Percentiles rank a stretch among this genome's conserved stretches.
phyloP scores from a whole-genome alignment of 2,329 filamentous ascomycete species.

The Bipolaris victoriae region DNA sequence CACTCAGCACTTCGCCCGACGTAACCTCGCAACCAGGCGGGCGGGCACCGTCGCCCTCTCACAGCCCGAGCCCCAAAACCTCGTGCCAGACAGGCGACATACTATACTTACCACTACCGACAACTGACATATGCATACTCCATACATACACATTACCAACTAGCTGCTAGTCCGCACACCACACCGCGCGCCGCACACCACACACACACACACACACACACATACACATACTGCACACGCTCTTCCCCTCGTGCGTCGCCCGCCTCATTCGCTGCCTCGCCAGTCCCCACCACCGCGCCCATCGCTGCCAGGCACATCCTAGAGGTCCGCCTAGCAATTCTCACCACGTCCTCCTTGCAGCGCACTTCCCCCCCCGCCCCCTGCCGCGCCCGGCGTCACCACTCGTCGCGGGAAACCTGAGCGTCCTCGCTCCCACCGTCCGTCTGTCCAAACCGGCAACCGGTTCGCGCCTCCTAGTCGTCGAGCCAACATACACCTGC shows the following conservation, averaged over 20 bases:
- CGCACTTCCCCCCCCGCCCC: slow-evolving; percentile 11
- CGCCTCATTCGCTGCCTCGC: slow-evolving; percentile 21
- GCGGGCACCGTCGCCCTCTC: slow-evolving; percentile 7
- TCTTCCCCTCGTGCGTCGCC: neutral
- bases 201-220: neutral
- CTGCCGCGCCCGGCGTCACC: slow-evolving; percentile 21
- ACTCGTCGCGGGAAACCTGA: slow-evolving; percentile 25
- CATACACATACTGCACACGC: neutral
- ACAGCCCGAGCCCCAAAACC: neutral
- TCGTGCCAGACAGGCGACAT: too few species aligned
- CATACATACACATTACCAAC: too few species aligned
- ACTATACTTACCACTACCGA: neutral
- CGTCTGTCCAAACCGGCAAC: slow-evolving; percentile 24
- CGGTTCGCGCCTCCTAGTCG: slow-evolving; percentile 20
- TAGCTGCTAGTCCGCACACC: neutral
- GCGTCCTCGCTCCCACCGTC: slow-evolving; percentile 13
- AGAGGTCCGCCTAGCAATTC: slow-evolving; percentile 12
- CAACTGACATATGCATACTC: neutral
- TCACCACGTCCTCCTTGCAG: slow-evolving; percentile 21
- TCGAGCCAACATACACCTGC: slow-evolving; percentile 11
- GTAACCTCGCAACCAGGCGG: slow-evolving; percentile 12
- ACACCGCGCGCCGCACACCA: neutral
- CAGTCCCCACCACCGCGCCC: slow-evolving; percentile 9
- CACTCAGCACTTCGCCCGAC: slow-evolving; percentile 9
- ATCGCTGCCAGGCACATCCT: slow-evolving; percentile 19